A percentile compares a stretch with the other conserved stretches of the same genome.
Evolutionary conservation across 2,329 filamentous ascomycete genomes (phyloP).

Genomic region (Monilinia fructicola): DNA sequence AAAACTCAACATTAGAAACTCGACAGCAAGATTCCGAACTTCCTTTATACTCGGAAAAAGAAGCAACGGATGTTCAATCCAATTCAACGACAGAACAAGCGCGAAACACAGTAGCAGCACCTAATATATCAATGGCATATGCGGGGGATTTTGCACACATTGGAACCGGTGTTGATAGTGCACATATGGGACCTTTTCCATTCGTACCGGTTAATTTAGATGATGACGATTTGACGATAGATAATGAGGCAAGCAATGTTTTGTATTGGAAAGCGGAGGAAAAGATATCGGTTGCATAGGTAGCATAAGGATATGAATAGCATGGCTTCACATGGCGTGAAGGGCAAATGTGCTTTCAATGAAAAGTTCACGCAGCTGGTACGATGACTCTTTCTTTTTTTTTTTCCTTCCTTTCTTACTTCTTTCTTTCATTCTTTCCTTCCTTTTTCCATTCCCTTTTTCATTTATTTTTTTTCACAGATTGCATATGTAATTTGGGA

Average conservation of each 20-base stretch:
- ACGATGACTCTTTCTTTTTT: background rate
- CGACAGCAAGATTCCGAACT: slow-evolving; percentile 17
- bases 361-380: background rate
- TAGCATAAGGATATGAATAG: background rate
- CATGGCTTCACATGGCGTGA: slow-evolving; percentile 17
- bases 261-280: slow-evolving; percentile 20
- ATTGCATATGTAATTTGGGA: background rate
- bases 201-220: slow-evolving; percentile 28
- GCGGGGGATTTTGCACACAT: slow-evolving; percentile 33
- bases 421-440: background rate
- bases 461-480: background rate
- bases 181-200: slow-evolving; percentile 21
- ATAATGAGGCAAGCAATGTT: slow-evolving; percentile 19
- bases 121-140: slow-evolving; percentile 26
- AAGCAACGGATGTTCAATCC: slow-evolving; percentile 1
- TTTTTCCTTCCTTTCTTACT: background rate
- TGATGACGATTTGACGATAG: slow-evolving; percentile 38
- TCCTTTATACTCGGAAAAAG: slow-evolving; percentile 6
- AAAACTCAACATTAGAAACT: slow-evolving; percentile 20
- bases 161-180: slow-evolving; percentile 34
- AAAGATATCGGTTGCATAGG: slow-evolving; percentile 16
- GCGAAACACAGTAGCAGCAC: slow-evolving; percentile 33
- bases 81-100: slow-evolving; percentile 26
- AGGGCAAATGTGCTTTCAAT: slow-evolving; percentile 4
- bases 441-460: background rate